Base-by-base conservation (phyloP, 2,329 filamentous ascomycete species). In the Aspergillus caelatus region DNA sequence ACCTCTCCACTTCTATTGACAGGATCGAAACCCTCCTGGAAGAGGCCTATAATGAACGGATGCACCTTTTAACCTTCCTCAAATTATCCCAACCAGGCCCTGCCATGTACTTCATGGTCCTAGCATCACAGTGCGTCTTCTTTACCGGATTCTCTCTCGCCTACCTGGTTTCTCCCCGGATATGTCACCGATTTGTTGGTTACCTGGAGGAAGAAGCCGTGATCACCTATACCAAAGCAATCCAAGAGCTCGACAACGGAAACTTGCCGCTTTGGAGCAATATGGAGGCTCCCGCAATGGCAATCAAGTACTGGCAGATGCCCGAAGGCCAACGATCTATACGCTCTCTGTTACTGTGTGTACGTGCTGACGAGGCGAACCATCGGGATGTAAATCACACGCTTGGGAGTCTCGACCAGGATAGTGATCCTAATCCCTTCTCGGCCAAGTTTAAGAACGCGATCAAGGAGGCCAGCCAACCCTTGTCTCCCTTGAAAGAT, bases 141-240 rank as follows among this genome's bases (percentile, higher is more conserved):
- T 97, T 96, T 86, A 99, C 98, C 80, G 86, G 88, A 67, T 87
- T 98, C 76, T 98, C 98, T 84, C 64, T 97, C 66, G 86, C 90
- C 53, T 98, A 98, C 80, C 88, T 99, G 36, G 74, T 97, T 64
- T 93, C 90, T 1, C 94, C 95, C 6, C 88, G 89, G 65, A 94
- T 92, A 66, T 94, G 92, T 73, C 95, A 99, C 78, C 90, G 95
- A 50, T 98, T 99, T 77, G 94, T 98, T 58, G 95, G 94, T 1
- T 98, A 98, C 72, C 88, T 99, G 14, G 95, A 99, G 79, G 95
- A 99, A 77, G 95, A 99, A 79, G 95, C 95, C 9, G 94, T 98
- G 1, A 86, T 96, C 74, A 99, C 95, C 0, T 99, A 99, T 81
- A 95, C 93, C 0, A 89, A 93, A 56, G 92, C 93, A 65, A 91